Evolutionary conservation across 768 basidiomycete genomes (phyloP).

Genomic region (Calocera cornea): DNA sequence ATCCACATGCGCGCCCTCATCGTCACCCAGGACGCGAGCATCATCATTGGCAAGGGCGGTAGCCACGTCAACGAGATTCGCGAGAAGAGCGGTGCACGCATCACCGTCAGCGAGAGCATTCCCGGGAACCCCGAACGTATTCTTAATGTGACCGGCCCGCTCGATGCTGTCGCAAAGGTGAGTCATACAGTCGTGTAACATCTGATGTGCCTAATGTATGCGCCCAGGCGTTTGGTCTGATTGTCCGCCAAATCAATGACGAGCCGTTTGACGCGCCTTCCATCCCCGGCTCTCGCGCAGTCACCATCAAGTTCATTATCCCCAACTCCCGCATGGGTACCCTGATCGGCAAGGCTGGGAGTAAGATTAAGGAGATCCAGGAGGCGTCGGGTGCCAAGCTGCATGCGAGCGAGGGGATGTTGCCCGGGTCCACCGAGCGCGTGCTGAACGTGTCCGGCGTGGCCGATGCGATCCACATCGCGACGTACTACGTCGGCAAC

Average conservation of each 20-base stretch:
- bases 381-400: constrained; percentile 92
- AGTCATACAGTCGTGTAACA: constrained; percentile 16
- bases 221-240: constrained; percentile 86
- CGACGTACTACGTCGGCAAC: constrained; percentile 97
- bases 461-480: constrained; percentile 97
- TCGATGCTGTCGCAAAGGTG: constrained; percentile 98
- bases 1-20: constrained; percentile 98
- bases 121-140: constrained; percentile 99
- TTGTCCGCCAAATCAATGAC: constrained; percentile 96
- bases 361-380: constrained; percentile 99
- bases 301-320: constrained; percentile 99
- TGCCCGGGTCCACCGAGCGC: constrained; percentile 98
- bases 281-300: constrained; percentile 92
- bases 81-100: constrained; percentile 90
- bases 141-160: constrained; percentile 85
- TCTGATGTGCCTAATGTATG: not conserved
- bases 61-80: constrained; percentile 97
- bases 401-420: constrained; percentile 96
- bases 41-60: constrained; percentile 94
- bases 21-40: constrained; percentile 97
- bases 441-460: constrained; percentile 96
- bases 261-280: constrained; percentile 97
- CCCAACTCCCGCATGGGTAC: constrained; percentile 99
- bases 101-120: constrained; percentile 96
- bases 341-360: constrained; percentile 93